These are phyloP conservation scores for Thelephora terrestris DNA, from an alignment of 1,284 basidiomycete species.

Conservation along the genomic window DNA sequence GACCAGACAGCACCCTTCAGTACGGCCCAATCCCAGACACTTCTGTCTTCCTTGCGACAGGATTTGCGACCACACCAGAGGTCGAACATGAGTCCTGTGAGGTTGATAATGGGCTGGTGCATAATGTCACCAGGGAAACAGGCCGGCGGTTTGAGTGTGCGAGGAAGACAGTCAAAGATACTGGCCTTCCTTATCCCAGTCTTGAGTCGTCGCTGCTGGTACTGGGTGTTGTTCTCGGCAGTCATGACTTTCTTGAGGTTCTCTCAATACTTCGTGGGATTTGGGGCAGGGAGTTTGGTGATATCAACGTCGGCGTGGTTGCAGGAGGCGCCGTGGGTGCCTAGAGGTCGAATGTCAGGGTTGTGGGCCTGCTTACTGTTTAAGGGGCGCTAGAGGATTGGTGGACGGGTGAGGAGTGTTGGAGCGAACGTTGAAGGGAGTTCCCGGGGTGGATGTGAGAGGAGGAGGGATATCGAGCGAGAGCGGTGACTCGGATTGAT, in stretches of 20 bases:
- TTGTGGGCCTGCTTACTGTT: no score
- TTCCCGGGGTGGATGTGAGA: no score
- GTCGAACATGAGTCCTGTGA: slow-evolving; percentile 17
- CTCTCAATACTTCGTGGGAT: no score
- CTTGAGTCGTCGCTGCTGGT: slow-evolving; percentile 6
- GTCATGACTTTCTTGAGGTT: slow-evolving; percentile 1
- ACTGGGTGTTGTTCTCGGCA: slow-evolving; percentile 5
- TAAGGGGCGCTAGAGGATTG: no score
- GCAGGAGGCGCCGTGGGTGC: slow-evolving; percentile 1
- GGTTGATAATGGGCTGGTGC: slow-evolving; percentile 23
- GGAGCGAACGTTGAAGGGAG: no score
- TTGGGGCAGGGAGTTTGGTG: background rate
- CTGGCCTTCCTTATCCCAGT: slow-evolving; percentile 16
- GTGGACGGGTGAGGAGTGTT: no score
- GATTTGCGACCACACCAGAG: slow-evolving; percentile 15
- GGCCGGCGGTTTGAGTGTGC: slow-evolving; percentile 9
- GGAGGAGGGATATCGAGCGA: no score
- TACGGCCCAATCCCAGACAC: slow-evolving; percentile 26
- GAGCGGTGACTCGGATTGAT: no score
- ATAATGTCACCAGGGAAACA: slow-evolving; percentile 17
- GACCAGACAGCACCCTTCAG: slow-evolving; percentile 24
- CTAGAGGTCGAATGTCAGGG: no score
- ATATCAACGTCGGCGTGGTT: slow-evolving; percentile 18
- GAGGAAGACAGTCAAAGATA: slow-evolving; percentile 11
- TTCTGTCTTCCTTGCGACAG: slow-evolving; percentile 10